Evolutionary conservation across 768 basidiomycete genomes (phyloP).

Genomic region (Kwoniella europaea): DNA sequence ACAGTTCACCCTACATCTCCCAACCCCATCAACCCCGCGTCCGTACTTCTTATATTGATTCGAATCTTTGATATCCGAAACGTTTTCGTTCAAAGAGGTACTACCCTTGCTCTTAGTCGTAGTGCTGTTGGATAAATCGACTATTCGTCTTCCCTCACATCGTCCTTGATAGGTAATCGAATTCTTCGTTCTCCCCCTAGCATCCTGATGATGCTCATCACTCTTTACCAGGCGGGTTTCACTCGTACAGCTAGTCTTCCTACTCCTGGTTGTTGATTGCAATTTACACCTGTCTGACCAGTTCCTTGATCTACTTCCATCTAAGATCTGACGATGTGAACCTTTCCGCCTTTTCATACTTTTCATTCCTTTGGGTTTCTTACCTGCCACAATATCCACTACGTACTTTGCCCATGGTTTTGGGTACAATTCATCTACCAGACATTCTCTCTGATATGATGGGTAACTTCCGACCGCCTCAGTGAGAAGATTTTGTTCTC

Average conservation of each 20-base stretch:
- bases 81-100: too few species aligned
- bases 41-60: neutral
- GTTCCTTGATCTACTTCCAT: neutral
- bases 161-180: neutral
- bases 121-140: neutral
- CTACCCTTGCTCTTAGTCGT: too few species aligned
- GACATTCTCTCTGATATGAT: neutral
- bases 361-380: neutral
- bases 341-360: neutral
- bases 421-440: neutral
- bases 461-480: neutral
- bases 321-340: neutral
- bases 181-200: neutral
- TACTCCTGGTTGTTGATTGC: neutral
- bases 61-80: neutral
- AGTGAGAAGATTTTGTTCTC: neutral
- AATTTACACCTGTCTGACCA: neutral
- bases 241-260: neutral
- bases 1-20: neutral
- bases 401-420: neutral
- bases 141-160: neutral
- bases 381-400: neutral
- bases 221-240: neutral
- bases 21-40: neutral
- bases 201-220: neutral